phyloP scores from a whole-genome alignment of 2,329 filamentous ascomycete species.

The Calonectria henricotiae region DNA sequence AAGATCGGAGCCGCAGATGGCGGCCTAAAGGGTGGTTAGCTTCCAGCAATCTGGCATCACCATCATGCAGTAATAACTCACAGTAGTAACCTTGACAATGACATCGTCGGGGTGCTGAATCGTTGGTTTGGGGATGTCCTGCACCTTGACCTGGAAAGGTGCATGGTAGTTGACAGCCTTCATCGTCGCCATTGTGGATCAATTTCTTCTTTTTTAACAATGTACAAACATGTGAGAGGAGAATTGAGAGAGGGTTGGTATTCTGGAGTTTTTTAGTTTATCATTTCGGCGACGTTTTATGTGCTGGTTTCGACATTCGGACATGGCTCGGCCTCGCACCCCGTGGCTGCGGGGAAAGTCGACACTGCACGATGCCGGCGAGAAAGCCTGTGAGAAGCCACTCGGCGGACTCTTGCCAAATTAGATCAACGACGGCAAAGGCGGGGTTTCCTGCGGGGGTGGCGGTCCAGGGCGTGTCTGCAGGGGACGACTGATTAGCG shows the following conservation, averaged over 20 bases:
- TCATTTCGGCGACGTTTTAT: slow-evolving; percentile 27
- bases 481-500: slow-evolving; percentile 16
- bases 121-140: slow-evolving; percentile 72
- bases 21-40: slow-evolving; percentile 54
- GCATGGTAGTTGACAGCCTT: slow-evolving; percentile 77
- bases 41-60: neutral
- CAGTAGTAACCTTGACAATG: slow-evolving; percentile 77
- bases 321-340: slow-evolving; percentile 36
- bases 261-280: slow-evolving; percentile 6
- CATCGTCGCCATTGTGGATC: slow-evolving; percentile 62
- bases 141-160: slow-evolving; percentile 75
- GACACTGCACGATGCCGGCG: slow-evolving; percentile 24
- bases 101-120: slow-evolving; percentile 77
- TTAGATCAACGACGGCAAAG: slow-evolving; percentile 32
- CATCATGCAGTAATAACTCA: slow-evolving; percentile 54
- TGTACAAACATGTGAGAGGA: neutral
- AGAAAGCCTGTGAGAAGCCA: slow-evolving; percentile 30
- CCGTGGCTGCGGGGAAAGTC: slow-evolving; percentile 31
- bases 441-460: slow-evolving; percentile 31
- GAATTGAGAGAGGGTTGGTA: neutral
- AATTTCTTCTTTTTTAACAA: slow-evolving; percentile 2
- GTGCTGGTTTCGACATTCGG: slow-evolving; percentile 29
- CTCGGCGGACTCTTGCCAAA: slow-evolving; percentile 37
- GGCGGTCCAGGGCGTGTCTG: slow-evolving; percentile 19
- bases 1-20: slow-evolving; percentile 71